A percentile compares a stretch with the other conserved stretches of the same genome.
Evolutionary conservation across 2,329 filamentous ascomycete genomes (phyloP).

Genomic region (Teratosphaeria zuluensis): DNA sequence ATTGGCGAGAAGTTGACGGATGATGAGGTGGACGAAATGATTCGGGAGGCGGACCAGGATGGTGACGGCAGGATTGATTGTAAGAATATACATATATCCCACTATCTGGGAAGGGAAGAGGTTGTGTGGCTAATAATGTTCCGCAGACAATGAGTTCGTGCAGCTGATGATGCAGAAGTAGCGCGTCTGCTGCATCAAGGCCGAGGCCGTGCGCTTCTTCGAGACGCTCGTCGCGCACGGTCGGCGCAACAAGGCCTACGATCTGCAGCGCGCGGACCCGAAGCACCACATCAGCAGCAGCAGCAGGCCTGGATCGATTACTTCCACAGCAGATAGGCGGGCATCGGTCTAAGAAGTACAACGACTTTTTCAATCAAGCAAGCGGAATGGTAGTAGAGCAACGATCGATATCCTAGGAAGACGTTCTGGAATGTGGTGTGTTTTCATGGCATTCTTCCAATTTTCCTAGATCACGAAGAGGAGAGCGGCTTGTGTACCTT

Average conservation of each 20-base stretch:
- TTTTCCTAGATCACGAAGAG: too few relatives aligned
- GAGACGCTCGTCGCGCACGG: not conserved
- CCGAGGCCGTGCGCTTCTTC: not conserved
- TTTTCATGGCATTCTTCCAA: too few relatives aligned
- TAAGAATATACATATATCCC: slow-evolving; percentile 26
- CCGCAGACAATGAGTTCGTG: slow-evolving; percentile 45
- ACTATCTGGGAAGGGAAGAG: not conserved
- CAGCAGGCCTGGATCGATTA: not conserved
- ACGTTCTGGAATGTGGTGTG: too few relatives aligned
- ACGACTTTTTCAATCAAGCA: too few relatives aligned
- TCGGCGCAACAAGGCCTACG: not conserved
- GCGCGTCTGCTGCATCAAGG: slow-evolving; percentile 2
- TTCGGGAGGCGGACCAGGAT: slow-evolving; percentile 55
- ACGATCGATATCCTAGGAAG: too few relatives aligned
- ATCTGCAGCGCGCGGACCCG: not conserved
- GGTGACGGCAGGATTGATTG: slow-evolving; percentile 57
- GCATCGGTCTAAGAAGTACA: not conserved
- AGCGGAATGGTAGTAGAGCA: too few relatives aligned
- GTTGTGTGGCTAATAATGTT: too few relatives aligned
- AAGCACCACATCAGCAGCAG: not conserved
- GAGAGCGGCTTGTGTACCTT: too few relatives aligned
- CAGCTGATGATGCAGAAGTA: slow-evolving; percentile 50
- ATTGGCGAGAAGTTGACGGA: slow-evolving; percentile 57
- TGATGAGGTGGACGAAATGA: slow-evolving; percentile 57
- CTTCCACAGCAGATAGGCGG: not conserved